Evolutionary conservation across 495 filamentous ascomycete species (phyloP), one percentile per base, ranked within the genome.

Genomic region (Penicillium crystallinum): DNA sequence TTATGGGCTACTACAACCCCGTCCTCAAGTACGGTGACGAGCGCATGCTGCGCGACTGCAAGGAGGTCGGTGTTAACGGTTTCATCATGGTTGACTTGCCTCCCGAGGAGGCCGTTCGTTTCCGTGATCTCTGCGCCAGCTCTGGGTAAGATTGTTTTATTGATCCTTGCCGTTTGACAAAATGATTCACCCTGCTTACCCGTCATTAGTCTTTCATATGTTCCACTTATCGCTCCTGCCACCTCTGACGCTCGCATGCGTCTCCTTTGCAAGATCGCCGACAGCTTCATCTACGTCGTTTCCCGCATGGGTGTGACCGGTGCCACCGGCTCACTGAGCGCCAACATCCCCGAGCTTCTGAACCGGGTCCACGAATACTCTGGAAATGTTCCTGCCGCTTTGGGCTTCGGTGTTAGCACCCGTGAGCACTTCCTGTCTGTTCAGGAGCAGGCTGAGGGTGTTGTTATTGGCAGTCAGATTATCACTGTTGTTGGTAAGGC

Each of bases 1-100:
- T 99, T 55, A 99, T 99, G 93, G 93, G 93, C 49, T 99, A 99
- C 80, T 99, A 96, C 70, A 99, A 99, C 71, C 93, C 93, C 1
- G 72, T 97, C 43, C 75, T 96, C 40, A 87, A 82, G 58, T 97
- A 97, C 63, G 95, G 95, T 53, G 93, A 97, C 72, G 89, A 95
- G 73, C 77, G 78, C 43, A 82, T 97, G 67, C 75, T 99, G 33
- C 76, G 79, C 48, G 92, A 99, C 68, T 90, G 90, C 63, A 84
- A 87, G 62, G 82, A 84, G 37, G 88, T 89, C 17, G 90, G 90
- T 41, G 87, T 93, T 63, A 97, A 96, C 73, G 93, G 93, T 40
- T 99, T 97, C 69, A 97, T 99, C 58, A 84, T 97, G 65, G 95
- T 96, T 46, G 93, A 99, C 69, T 68, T 99, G 52, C 93, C 93